phyloP scores from a whole-genome alignment of 352 stramenopile species.

The Globisporangium solare region DNA sequence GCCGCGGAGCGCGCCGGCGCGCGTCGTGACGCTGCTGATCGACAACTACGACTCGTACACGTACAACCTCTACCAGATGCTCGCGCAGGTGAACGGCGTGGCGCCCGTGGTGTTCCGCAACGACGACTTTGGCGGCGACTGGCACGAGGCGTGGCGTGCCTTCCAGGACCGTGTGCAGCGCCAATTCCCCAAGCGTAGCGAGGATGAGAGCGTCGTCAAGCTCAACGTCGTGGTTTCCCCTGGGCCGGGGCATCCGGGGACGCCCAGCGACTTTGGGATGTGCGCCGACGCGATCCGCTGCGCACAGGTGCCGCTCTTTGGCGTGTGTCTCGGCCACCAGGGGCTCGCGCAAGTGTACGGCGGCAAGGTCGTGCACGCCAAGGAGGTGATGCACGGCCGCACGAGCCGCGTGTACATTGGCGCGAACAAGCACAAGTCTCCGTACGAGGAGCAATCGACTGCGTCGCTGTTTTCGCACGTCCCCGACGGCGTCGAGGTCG shows the following conservation, averaged over 20 bases:
- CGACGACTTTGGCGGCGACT: slow-evolving; percentile 82
- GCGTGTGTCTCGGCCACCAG: slow-evolving; percentile 98
- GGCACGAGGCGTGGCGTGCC: slow-evolving; percentile 43
- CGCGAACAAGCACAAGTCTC: slow-evolving; percentile 12
- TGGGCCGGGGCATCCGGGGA: slow-evolving; percentile 86
- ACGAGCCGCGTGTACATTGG: slow-evolving; percentile 72
- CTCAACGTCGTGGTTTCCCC: slow-evolving; percentile 89
- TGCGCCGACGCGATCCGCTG: slow-evolving; percentile 70
- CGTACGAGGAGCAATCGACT: neutral
- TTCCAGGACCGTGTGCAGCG: slow-evolving; percentile 45
- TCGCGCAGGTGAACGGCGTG: slow-evolving; percentile 88
- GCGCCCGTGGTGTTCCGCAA: slow-evolving; percentile 91
- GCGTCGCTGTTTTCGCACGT: slow-evolving; percentile 50
- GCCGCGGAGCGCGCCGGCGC: slow-evolving; percentile 6
- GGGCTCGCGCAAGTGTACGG: slow-evolving; percentile 90
- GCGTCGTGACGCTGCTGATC: slow-evolving; percentile 85
- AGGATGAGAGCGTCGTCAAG: slow-evolving; percentile 19
- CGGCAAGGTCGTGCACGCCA: slow-evolving; percentile 69
- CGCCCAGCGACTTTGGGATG: slow-evolving; percentile 83
- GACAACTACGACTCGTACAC: slow-evolving; percentile 99
- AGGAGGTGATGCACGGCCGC: slow-evolving; percentile 92
- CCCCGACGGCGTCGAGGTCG: slow-evolving; percentile 84
- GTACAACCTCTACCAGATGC: slow-evolving; percentile 95
- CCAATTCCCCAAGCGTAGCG: slow-evolving; percentile 5
- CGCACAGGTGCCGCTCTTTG: slow-evolving; percentile 84